Percentiles rank a stretch among this genome's conserved stretches.
These are phyloP conservation scores for Bipolaris victoriae DNA, from an alignment of 2,329 filamentous ascomycete genomes.

Conservation along the genomic window DNA sequence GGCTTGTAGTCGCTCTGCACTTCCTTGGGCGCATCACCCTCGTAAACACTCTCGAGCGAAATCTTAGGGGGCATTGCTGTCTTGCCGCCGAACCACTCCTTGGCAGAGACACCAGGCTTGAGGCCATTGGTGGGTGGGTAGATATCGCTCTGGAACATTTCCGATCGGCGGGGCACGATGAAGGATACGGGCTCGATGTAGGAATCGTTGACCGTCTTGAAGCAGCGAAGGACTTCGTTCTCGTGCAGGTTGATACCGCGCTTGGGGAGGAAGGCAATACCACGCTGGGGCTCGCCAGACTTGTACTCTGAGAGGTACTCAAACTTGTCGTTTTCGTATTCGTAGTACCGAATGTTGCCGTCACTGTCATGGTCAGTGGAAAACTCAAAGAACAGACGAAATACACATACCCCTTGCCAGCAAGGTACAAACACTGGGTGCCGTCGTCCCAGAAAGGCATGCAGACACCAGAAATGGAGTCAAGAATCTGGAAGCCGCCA, in stretches of 20 bases:
- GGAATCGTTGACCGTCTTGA: slow-evolving; percentile 93
- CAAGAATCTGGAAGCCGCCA: slow-evolving; percentile 86
- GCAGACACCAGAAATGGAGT: slow-evolving; percentile 96
- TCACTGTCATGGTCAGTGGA: slow-evolving; percentile 63
- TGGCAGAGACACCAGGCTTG: slow-evolving; percentile 78
- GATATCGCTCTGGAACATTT: slow-evolving; percentile 96
- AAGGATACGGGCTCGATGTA: slow-evolving; percentile 98
- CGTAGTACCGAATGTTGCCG: slow-evolving; percentile 98
- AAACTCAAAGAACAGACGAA: neutral
- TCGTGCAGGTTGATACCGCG: slow-evolving; percentile 95
- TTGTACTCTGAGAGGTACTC: slow-evolving; percentile 97
- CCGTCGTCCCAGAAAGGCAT: slow-evolving; percentile 99
- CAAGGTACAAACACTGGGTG: slow-evolving; percentile 92
- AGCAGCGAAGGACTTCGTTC: slow-evolving; percentile 88
- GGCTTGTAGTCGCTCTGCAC: slow-evolving; percentile 73
- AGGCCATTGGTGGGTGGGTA: slow-evolving; percentile 83
- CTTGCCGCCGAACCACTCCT: slow-evolving; percentile 88
- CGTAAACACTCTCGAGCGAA: slow-evolving; percentile 89
- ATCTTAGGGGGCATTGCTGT: slow-evolving; percentile 86
- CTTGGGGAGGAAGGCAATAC: slow-evolving; percentile 92
- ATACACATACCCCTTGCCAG: slow-evolving; percentile 84
- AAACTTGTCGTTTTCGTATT: slow-evolving; percentile 98
- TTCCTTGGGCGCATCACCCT: slow-evolving; percentile 80
- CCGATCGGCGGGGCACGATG: slow-evolving; percentile 89
- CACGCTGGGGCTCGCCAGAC: slow-evolving; percentile 92